Conservation (phyloP, 177 flowering plant genomes). For the Vitis hybrid region DNA sequence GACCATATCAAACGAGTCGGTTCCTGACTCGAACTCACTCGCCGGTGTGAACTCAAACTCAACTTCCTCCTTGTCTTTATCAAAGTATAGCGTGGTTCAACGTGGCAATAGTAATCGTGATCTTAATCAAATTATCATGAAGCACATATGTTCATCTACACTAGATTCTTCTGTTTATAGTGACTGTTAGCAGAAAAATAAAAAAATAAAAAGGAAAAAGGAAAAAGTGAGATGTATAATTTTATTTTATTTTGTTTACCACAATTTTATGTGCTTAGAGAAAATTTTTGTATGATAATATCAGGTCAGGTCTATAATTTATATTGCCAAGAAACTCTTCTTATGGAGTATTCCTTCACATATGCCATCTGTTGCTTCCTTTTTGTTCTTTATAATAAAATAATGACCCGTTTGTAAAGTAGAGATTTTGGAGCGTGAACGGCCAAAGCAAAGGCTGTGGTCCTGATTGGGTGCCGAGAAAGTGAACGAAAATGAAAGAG, state of each 20-base stretch:
- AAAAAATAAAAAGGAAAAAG: neutral
- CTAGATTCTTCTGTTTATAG: conserved; percentile 64
- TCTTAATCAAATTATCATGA: conserved; percentile 31
- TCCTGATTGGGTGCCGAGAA: neutral
- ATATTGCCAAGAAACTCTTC: neutral
- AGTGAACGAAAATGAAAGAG: neutral
- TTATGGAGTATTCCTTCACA: no score
- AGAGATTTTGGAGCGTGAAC: no score
- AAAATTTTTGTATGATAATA: neutral
- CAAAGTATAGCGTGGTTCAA: conserved; percentile 20
- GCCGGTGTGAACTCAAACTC: conserved; percentile 13
- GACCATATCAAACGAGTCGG: conserved; percentile 31
- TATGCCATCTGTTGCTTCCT: neutral
- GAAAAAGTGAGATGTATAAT: neutral
- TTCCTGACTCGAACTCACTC: conserved; percentile 44
- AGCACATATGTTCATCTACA: conserved; percentile 47
- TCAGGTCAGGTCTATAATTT: neutral
- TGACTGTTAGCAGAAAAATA: conserved; percentile 40
- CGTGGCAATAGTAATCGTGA: conserved; percentile 34
- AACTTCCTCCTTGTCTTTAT: conserved; percentile 9
- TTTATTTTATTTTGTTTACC: neutral
- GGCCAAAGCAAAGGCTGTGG: no score
- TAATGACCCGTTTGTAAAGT: no score
- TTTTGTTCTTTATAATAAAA: neutral
- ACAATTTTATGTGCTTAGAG: no score